Base-by-base conservation (phyloP, 2,329 filamentous ascomycete genomes). In the Drechslerella coelobrocha region DNA sequence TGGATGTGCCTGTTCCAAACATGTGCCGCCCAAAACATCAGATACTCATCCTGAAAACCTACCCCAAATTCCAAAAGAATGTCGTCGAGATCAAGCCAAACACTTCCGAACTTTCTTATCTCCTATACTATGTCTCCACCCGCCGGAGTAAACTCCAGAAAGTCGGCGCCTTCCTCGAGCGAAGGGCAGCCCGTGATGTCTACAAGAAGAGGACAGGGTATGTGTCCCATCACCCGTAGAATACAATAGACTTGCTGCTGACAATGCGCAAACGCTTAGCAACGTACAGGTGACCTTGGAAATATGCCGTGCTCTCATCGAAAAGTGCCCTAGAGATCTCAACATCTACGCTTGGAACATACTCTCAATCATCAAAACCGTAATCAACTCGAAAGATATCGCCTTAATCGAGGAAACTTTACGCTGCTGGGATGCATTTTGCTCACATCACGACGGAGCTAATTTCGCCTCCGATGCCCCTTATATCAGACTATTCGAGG, bases 61-160 rank as follows among this genome's bases (percentile, higher is more conserved):
- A 97, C 79, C 94, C 94, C 14, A 89, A 89, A 75, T 92, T 90
- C 73, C 90, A 90, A 74, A 97, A 97, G 81, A 91, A 91, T 55
- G 88, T 90, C 73, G 89, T 92, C 78, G 91, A 96, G 77, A 91
- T 96, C 77, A 95, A 93, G 81, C 92, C 94, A 47, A 97, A 97
- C 80, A 91, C 91, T 74, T 96, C 91, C 81, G 94, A 99, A 83
- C 86, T 99, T 73, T 96, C 91, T 80, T 97, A 97, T 79, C 86
- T 99, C 74, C 86, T 97, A 60, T 97, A 96, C 84, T 97, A 99
- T 82, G 92, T 91, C 72, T 95, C 90, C 78, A 96, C 92, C 75
- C 90, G 93, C 71, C 88, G 91, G 74, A 93, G 90, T 80, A 99
- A 97, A 84, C 87, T 97, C 76, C 91, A 94, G 77, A 99, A 99